Percentiles rank a stretch among this genome's conserved stretches.
Conservation (phyloP, 2,329 filamentous ascomycete species). For the Pseudogymnoascus sp. region DNA sequence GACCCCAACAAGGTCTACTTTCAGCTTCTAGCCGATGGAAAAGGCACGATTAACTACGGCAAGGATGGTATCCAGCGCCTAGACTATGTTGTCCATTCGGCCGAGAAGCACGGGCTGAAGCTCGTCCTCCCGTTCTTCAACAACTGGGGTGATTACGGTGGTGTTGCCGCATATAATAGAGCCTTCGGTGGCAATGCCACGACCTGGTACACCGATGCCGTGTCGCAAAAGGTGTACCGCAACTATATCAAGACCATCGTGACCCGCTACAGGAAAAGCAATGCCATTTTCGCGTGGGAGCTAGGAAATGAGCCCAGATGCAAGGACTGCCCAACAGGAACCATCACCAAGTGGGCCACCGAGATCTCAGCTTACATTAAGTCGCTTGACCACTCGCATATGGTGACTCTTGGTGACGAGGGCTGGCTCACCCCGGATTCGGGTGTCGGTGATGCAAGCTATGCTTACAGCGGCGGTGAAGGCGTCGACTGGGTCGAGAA, state of each 20-base stretch:
- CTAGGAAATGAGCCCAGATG: conserved; percentile 59
- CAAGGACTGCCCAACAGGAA: conserved; percentile 46
- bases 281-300: conserved; percentile 59
- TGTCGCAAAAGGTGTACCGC: conserved; percentile 46
- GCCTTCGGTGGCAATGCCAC: conserved; percentile 43
- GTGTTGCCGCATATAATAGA: conserved; percentile 48
- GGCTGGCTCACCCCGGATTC: conserved; percentile 40
- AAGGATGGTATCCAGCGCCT: conserved; percentile 53
- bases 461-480: conserved; percentile 36
- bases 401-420: conserved; percentile 57
- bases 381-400: conserved; percentile 48
- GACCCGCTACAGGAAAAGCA: conserved; percentile 47
- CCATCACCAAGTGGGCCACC: conserved; percentile 52
- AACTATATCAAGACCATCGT: conserved; percentile 52
- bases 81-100: conserved; percentile 52
- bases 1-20: conserved; percentile 36
- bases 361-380: conserved; percentile 54
- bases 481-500: conserved; percentile 41
- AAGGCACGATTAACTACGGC: conserved; percentile 53
- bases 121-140: conserved; percentile 58
- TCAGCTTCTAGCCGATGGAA: conserved; percentile 36
- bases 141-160: conserved; percentile 60
- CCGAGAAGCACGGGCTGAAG: conserved; percentile 50
- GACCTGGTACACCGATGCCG: conserved; percentile 48
- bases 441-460: conserved; percentile 31